Base-by-base conservation (phyloP, 2,329 filamentous ascomycete species). In the Teratosphaeria gauchensis region DNA sequence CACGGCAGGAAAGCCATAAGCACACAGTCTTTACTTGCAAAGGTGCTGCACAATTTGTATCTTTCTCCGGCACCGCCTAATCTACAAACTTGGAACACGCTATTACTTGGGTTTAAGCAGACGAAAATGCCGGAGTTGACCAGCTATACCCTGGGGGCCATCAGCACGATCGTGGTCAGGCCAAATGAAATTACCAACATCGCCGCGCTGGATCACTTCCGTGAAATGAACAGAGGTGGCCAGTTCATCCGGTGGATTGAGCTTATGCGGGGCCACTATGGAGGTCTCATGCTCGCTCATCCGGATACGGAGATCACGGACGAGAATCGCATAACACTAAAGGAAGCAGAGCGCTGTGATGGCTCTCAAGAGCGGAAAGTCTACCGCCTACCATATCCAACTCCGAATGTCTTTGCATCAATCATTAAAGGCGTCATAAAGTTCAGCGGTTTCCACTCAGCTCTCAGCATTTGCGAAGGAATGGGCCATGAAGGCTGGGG, bases 41-140 rank as follows among this genome's bases (percentile, higher is more conserved):
- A 76, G 57, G 72, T 83, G 19, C 80, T 77, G 59, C 85, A 86
- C 72, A 90, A 89, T 67, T 74, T 94, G 2, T 77, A 90, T 16
- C 75, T 83, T 3, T 84, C 83, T 2, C 71, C 79, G 1, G 76
- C 82, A 19, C 81, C 71, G 8, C 87, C 88, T 0, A 83, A 83
- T 61, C 80, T 88, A 38, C 78, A 84, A 63, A 90, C 85, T 3
- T 90, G 85, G 74, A 91, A 91, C 67, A 79, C 80, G 12, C 77
- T 94, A 30, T 80, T 92, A 2, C 71, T 82, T n/a, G 82, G 82
- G n/a, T 84, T 92, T 55, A 78, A 81, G 56, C 55, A 56, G 8
- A 46, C 58, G 1, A 54, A 63, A 12, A 33, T 62, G 31, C 55
- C 42, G 21, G 48, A 61, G 38, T 65, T 74, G 24, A 70, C 75